Evolutionary conservation across 176 grass and related monocot genomes (phyloP), one percentile per base, ranked within the genome.

Genomic region (Ananas comosus): DNA sequence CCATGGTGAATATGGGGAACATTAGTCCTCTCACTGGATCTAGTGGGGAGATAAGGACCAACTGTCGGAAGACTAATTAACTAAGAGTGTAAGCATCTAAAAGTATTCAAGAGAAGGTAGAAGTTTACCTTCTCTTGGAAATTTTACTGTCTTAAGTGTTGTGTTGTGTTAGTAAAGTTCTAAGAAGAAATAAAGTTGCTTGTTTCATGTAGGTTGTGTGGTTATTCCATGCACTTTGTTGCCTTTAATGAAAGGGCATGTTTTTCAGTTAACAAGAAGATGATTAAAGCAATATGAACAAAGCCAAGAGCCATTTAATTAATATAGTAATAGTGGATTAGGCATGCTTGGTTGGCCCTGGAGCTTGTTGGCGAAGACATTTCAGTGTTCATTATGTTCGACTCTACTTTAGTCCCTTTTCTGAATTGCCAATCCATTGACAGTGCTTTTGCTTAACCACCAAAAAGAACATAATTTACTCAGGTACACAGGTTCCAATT

Each of bases 1-100:
- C 73, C 1, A 86, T 91, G 80, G 77, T 86, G 66, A 86, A 83
- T 13, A 86, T 86, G 83, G 80, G 87, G 18, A 82, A 81, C 69
- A 91, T 86, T 49, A 91, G 76, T 33, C 77, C 77, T 66, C 70
- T 86, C 22, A 83, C 77, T n/a, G 83, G 80, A 70, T 81, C 51
- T 13, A 74, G 61, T 78, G 88, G 88, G 16, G 73, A 91, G 53
- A 68, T 86, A 77, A 80, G 87, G 70, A 77, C 58, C 49, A 81
- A 91, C 13, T 86, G 83, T 72, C 83, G 83, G 79, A 90, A 24
- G 42, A 70, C 65, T 49, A 86, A 90, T 57, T 83, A 68, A 76
- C 33, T 42, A 42, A 42, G 33, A 42, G 33, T 42, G n/a, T 18
- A 19, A 49, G 14, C 29, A 8, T 72, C 29, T 16, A 63, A 74